These are phyloP conservation scores for Pyricularia sp. DNA, from an alignment of 2,329 filamentous ascomycete species.

Conservation along the genomic window DNA sequence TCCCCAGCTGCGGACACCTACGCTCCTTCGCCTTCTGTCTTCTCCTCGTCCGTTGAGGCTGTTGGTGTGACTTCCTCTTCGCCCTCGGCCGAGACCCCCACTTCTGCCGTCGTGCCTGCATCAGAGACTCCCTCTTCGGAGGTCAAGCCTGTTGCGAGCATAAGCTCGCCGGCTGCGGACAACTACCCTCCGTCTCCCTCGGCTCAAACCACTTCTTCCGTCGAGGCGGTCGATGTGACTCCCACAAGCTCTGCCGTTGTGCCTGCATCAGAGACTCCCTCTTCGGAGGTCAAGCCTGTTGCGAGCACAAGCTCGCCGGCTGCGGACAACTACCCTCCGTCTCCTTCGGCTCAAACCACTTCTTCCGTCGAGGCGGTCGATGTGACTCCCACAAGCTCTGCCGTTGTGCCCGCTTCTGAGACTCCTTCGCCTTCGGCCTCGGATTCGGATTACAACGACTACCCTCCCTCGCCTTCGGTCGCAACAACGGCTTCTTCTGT, in stretches of 20 bases:
- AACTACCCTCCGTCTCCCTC: no score
- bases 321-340: not conserved
- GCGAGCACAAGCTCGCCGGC: no score
- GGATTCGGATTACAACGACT: not conserved
- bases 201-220: not conserved
- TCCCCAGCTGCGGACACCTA: not conserved
- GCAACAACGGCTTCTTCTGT: not conserved
- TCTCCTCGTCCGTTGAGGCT: no score
- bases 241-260: not conserved
- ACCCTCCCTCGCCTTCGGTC: not conserved
- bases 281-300: no score
- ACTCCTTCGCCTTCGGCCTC: not conserved
- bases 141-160: no score
- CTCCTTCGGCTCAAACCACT: not conserved
- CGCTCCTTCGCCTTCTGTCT: not conserved
- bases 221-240: not conserved
- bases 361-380: not conserved
- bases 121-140: not conserved
- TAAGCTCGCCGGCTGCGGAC: no score
- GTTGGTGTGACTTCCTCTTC: no score
- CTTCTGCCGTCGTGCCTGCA: not conserved
- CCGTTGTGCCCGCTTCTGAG: not conserved
- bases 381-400: not conserved
- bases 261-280: not conserved
- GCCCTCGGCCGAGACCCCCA: not conserved